Conservation (phyloP, 2,329 filamentous ascomycete genomes). For the Dothideomycetidae sp. region DNA sequence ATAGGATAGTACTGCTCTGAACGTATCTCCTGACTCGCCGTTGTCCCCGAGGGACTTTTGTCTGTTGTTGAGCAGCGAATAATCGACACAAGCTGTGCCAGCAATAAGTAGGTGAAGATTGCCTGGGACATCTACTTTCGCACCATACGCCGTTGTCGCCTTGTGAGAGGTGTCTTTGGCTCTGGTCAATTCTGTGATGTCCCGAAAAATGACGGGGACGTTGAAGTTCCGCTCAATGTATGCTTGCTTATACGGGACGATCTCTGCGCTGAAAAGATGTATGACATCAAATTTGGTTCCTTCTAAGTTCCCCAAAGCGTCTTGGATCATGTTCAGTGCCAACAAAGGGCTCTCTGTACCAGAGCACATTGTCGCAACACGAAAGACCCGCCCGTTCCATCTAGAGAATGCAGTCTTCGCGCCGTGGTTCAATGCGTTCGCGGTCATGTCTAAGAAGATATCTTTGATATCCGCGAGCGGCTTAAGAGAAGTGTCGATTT, state of each 20-base stretch:
- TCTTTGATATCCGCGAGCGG: constrained; percentile 34
- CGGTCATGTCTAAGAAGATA: constrained; percentile 37
- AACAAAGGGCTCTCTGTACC: constrained; percentile 64
- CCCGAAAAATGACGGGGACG: constrained; percentile 29
- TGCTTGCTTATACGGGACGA: constrained; percentile 32
- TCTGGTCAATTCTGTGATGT: constrained; percentile 28
- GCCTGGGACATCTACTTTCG: constrained; percentile 40
- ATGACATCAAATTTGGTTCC: constrained; percentile 16
- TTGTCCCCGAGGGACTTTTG: constrained; percentile 37
- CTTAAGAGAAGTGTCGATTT: constrained; percentile 25
- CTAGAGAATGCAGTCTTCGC: constrained; percentile 24
- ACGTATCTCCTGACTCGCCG: constrained; percentile 54
- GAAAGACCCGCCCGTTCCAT: constrained; percentile 28
- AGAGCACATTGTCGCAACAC: constrained; percentile 60
- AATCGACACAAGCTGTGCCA: constrained; percentile 64
- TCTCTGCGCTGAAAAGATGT: constrained; percentile 34
- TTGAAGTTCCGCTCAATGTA: constrained; percentile 35
- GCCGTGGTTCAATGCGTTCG: constrained; percentile 23
- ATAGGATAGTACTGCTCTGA: constrained; percentile 47
- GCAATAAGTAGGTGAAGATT: constrained; percentile 52
- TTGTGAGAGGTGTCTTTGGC: constrained; percentile 14
- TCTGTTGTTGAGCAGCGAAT: constrained; percentile 49
- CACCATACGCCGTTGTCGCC: constrained; percentile 51
- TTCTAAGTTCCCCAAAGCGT: constrained; percentile 20
- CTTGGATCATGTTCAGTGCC: constrained; percentile 43